Evolutionary conservation across 1,139 yeast species (phyloP), one percentile per base, ranked within the genome.

Genomic region (Spathaspora sp.): DNA sequence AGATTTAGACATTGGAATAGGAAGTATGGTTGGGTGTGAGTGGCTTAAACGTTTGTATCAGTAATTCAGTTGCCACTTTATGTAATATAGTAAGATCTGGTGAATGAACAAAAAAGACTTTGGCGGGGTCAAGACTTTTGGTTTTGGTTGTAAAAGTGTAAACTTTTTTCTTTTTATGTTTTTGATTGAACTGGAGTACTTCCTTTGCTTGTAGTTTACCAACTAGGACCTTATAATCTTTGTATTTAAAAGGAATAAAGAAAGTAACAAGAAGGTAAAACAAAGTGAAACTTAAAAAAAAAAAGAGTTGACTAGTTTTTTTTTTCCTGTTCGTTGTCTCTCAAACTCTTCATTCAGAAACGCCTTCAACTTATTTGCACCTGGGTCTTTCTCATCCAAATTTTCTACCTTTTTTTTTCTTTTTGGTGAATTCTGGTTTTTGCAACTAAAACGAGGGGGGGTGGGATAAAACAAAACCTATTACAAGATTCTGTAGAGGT

Each of bases 1-100:
- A 43, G 65, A 56, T 50, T 63, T 61, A 42, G 74, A 68, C 76
- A 70, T 70, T 43, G 18, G n/a, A n/a, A 10, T 27, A 11, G 10
- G n/a, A 27, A 10, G 7, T 4, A 4, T 20, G 23, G 7, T 11
- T 25, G 9, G 9, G 9, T 25, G 31, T 10, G 31, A 10, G 11
- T 25, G 6, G 6, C 7, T 31, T n/a, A n/a, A n/a, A n/a, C n/a
- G n/a, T n/a, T n/a, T n/a, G n/a, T 31, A 15, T 11, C 36, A 31
- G 18, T 31, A 13, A 31, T 31, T 31, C 36, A 6, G 18, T 8
- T 27, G 13, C 11, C 7, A 31, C 10, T 31, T 13, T 15, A 31
- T 10, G 7, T 31, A 13, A 11, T 31, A 15, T 15, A 9, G 18
- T 31, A 31, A 31, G 36, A 6, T 15, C 16, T 8, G 34, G 9